These are phyloP conservation scores for Trichocomaceae sp. DNA, from an alignment of 2,329 filamentous ascomycete genomes.

Conservation along the genomic window DNA sequence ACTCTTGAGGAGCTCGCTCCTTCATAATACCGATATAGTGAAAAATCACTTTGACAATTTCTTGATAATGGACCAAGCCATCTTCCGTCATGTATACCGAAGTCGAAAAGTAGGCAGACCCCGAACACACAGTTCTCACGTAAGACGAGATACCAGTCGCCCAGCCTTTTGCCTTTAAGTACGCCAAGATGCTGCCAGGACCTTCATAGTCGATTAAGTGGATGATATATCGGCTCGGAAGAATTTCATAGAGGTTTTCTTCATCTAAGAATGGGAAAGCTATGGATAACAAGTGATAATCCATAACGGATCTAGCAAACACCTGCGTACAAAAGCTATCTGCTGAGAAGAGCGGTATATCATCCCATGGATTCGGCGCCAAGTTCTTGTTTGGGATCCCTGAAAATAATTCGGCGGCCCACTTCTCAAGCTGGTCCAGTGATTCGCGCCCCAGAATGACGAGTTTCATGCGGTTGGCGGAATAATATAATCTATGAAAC, in stretches of 20 bases:
- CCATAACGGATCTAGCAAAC: conserved; percentile 88
- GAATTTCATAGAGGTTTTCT: conserved; percentile 68
- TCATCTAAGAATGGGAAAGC: conserved; percentile 86
- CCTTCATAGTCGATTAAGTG: conserved; percentile 90
- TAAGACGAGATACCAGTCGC: conserved; percentile 76
- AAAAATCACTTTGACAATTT: conserved; percentile 77
- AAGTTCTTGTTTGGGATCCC: conserved; percentile 76
- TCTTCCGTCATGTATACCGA: conserved; percentile 76
- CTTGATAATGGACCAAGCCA: conserved; percentile 72
- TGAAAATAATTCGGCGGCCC: conserved; percentile 78
- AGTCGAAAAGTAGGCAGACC: conserved; percentile 72
- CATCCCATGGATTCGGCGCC: conserved; percentile 61
- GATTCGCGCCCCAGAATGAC: conserved; percentile 76
- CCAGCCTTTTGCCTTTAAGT: conserved; percentile 86
- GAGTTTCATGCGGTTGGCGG: conserved; percentile 88
- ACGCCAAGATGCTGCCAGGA: conserved; percentile 82
- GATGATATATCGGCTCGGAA: conserved; percentile 78
- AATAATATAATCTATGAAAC: conserved; percentile 85
- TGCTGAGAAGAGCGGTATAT: conserved; percentile 54
- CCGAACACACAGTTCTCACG: conserved; percentile 67
- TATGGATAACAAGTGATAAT: conserved; percentile 70
- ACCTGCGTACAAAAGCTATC: conserved; percentile 63
- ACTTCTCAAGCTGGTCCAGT: conserved; percentile 73
- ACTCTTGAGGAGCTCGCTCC: conserved; percentile 73
- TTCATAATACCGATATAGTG: conserved; percentile 84